phyloP scores from a whole-genome alignment of 2,329 filamentous ascomycete species.

The Falciphora oryzae region DNA sequence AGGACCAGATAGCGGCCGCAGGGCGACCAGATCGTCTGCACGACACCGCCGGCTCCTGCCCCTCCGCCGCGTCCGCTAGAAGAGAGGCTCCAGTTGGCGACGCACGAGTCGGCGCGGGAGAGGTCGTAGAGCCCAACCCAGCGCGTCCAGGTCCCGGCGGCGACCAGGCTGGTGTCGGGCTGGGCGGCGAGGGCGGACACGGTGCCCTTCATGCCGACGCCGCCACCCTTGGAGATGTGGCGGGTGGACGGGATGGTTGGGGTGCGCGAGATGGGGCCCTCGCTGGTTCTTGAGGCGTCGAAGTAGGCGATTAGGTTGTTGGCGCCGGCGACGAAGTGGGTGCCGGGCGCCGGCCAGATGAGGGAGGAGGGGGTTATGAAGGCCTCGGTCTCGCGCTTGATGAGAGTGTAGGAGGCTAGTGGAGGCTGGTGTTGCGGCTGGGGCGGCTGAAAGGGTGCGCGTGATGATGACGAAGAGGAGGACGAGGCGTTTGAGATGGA shows the following conservation, averaged over 20 bases:
- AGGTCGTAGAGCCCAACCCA: slow-evolving; percentile 59
- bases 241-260: slow-evolving; percentile 57
- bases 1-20: too few species aligned
- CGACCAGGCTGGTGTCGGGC: slow-evolving; percentile 37
- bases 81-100: slow-evolving; percentile 55
- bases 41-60: slow-evolving; percentile 58
- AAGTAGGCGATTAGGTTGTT: slow-evolving; percentile 55
- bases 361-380: slow-evolving; percentile 54
- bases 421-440: slow-evolving; percentile 18
- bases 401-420: slow-evolving; percentile 47
- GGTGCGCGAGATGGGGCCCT: slow-evolving; percentile 45
- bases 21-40: slow-evolving; percentile 55
- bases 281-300: slow-evolving; percentile 47
- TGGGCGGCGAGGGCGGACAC: slow-evolving; percentile 51
- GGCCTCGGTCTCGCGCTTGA: slow-evolving; percentile 54
- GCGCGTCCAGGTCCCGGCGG: slow-evolving; percentile 59
- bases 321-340: slow-evolving; percentile 56
- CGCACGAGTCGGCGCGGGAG: slow-evolving; percentile 43
- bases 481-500: slow-evolving; percentile 11
- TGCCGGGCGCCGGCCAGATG: slow-evolving; percentile 48
- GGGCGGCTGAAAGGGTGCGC: slow-evolving; percentile 21
- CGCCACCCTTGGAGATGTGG: slow-evolving; percentile 53
- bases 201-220: slow-evolving; percentile 59
- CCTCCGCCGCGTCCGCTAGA: slow-evolving; percentile 19
- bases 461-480: slow-evolving; percentile 15